Evolutionary conservation across 345 rosid species (phyloP).

Genomic region (Corymbia maculata): DNA sequence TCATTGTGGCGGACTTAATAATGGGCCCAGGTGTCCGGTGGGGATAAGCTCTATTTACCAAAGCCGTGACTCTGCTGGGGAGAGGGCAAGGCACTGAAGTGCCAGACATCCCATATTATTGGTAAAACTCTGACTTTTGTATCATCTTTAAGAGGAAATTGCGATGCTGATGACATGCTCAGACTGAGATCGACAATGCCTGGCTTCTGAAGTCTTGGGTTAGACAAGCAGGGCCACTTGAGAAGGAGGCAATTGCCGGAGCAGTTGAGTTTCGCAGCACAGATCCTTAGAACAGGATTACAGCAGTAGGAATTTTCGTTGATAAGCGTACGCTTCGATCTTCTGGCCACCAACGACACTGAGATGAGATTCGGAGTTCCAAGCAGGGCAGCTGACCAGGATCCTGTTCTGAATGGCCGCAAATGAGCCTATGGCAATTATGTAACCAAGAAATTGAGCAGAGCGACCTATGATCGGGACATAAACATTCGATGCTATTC

Average conservation of each 20-base stretch:
- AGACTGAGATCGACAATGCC: slow-evolving; percentile 45
- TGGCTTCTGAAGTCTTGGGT: slow-evolving; percentile 31
- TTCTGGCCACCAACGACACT: slow-evolving; percentile 7
- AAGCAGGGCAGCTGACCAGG: slow-evolving; percentile 35
- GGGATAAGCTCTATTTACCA: not conserved
- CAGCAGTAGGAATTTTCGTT: slow-evolving; percentile 19
- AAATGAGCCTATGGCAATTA: slow-evolving; percentile 49
- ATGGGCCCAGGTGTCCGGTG: slow-evolving; percentile 29
- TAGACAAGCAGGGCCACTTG: slow-evolving; percentile 26
- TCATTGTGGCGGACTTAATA: slow-evolving; percentile 37
- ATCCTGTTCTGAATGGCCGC: slow-evolving; percentile 47
- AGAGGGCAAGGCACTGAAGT: slow-evolving; percentile 52
- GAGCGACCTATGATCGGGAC: slow-evolving; percentile 20
- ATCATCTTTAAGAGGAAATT: slow-evolving; percentile 9
- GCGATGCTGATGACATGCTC: slow-evolving; percentile 42
- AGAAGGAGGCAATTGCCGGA: slow-evolving; percentile 33
- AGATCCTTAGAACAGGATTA: slow-evolving; percentile 24
- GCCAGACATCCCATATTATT: slow-evolving; percentile 27
- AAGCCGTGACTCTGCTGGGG: slow-evolving; percentile 10
- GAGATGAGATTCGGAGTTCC: slow-evolving; percentile 35
- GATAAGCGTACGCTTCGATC: slow-evolving; percentile 17
- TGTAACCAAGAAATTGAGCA: slow-evolving; percentile 24
- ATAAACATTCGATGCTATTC: slow-evolving; percentile 44
- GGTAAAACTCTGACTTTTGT: slow-evolving; percentile 17
- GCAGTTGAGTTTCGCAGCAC: slow-evolving; percentile 17